Evolutionary conservation across 1,284 basidiomycete genomes (phyloP), one percentile per base, ranked within the genome.

Genomic region (Fomitopsis pinicola): DNA sequence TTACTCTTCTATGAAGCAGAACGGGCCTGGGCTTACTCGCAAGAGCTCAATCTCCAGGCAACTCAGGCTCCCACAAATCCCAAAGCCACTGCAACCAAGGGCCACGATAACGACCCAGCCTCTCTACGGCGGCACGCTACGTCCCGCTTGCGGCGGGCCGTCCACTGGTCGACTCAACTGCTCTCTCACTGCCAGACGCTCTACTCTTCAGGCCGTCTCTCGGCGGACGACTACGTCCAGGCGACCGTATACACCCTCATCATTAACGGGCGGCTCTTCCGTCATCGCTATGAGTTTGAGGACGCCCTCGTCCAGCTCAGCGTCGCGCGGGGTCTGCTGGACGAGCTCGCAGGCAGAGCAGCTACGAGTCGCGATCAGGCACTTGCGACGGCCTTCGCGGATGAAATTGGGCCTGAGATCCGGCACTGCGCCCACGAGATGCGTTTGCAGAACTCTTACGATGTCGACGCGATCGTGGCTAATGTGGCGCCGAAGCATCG

Each of bases 361-460:
- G 73, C 75, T n/a, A 89, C 88, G n/a, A 95, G 93, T 68, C 86
- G 91, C 50, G 91, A 94, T 59, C 94, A 97, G 75, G 97, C 96
- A 0, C 82, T 98, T 5, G 92, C 94, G 12, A 84, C 86, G 38
- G 83, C 93, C 57, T 93, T 94, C 70, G 83, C 90, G 19, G 96
- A 98, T 72, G 88, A 91, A 63, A 87, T 95, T 63, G 90, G 94
- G 46, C 94, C 97, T 0, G 89, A 97, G 75, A 93, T 98, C 63
- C 83, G 97, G 56, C 92, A 95, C 76, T 94, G 91, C 66, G 95
- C 95, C 0, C 97, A 98, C 72, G 91, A 95, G 71, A 82, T 97
- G 33, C 88, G 88, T 2, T 77, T 82, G 54, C 77, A 76, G 52
- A 89, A 88, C 69, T 86, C 92, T 6, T 94, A 96, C 75, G 93